Percentiles rank a stretch among this genome's conserved stretches.
phyloP scores from a whole-genome alignment of 2,329 filamentous ascomycete genomes.

The Lasiodiplodia hormozganensis region DNA sequence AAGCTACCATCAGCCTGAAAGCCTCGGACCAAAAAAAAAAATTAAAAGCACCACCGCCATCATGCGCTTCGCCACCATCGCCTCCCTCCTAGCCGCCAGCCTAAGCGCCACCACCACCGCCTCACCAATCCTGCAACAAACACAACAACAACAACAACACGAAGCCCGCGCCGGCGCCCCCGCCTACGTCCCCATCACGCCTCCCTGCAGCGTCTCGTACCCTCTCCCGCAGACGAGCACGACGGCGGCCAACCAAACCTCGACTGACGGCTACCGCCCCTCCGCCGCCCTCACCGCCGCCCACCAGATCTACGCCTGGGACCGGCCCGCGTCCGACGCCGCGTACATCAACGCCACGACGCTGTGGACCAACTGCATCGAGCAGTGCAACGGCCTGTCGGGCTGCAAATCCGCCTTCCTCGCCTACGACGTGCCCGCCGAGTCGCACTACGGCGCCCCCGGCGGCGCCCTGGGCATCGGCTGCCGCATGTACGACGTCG shows the following conservation, averaged over 20 bases:
- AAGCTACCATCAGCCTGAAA: not conserved
- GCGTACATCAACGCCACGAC: slow-evolving; percentile 17
- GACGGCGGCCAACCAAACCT: slow-evolving; percentile 15
- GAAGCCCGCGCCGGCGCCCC: slow-evolving; percentile 27
- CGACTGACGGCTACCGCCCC: slow-evolving; percentile 38
- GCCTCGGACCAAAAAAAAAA: not conserved
- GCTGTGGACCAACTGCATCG: slow-evolving; percentile 23
- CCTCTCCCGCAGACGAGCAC: not conserved
- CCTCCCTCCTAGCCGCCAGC: not conserved
- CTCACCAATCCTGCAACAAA: not conserved
- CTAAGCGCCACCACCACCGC: not conserved
- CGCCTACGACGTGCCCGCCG: slow-evolving; percentile 27
- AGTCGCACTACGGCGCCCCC: not conserved
- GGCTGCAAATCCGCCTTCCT: slow-evolving; percentile 20
- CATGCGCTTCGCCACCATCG: not conserved
- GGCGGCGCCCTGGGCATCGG: slow-evolving; percentile 18
- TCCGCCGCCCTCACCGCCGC: not conserved
- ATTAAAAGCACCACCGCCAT: slow-evolving; percentile 4
- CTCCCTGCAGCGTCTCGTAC: slow-evolving; percentile 19
- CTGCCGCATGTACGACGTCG: slow-evolving; percentile 20
- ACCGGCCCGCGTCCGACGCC: slow-evolving; percentile 16
- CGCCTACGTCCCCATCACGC: slow-evolving; percentile 5
- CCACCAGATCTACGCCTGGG: slow-evolving; percentile 25
- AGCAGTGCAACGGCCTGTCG: slow-evolving; percentile 27
- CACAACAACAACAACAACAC: not conserved